Conservation (phyloP, 371 early-diverging fungal genomes). For the Nematocida parisii region DNA sequence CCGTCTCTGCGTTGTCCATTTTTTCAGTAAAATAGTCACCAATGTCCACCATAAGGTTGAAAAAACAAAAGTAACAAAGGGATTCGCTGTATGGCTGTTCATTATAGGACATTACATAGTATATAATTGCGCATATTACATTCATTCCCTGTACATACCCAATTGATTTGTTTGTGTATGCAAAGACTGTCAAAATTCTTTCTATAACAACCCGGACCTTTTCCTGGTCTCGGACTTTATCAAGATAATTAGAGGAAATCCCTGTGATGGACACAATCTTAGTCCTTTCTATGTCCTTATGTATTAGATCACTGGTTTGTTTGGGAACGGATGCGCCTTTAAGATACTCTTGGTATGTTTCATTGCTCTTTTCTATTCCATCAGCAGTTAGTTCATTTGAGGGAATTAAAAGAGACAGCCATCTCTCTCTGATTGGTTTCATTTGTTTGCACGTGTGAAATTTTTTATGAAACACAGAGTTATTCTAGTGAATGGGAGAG, state of each 20-base stretch:
- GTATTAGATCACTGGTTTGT: constrained; percentile 2
- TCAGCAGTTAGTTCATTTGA: background rate
- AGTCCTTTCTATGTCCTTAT: constrained; percentile 42
- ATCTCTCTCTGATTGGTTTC: constrained; percentile 7
- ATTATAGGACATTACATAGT: constrained; percentile 66
- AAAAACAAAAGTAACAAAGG: constrained; percentile 69
- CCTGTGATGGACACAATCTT: background rate
- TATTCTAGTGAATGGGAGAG: constrained; percentile 24
- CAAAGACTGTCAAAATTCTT: constrained; percentile 63
- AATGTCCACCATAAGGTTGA: constrained; percentile 68
- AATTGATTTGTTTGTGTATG: constrained; percentile 62
- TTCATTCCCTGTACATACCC: constrained; percentile 71
- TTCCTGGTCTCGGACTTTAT: background rate
- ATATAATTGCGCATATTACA: constrained; percentile 64
- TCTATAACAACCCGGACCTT: constrained; percentile 57
- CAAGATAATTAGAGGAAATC: background rate
- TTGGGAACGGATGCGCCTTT: background rate
- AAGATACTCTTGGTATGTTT: background rate
- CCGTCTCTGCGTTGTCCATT: constrained; percentile 58
- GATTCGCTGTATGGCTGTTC: constrained; percentile 62
- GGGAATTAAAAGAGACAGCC: constrained; percentile 8
- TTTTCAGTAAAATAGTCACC: constrained; percentile 64
- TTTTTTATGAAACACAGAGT: constrained; percentile 45
- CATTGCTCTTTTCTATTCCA: background rate
- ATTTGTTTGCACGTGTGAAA: background rate